Base-by-base conservation (phyloP, 1,284 basidiomycete genomes). In the Austroboletus olivaceoglutinosus region DNA sequence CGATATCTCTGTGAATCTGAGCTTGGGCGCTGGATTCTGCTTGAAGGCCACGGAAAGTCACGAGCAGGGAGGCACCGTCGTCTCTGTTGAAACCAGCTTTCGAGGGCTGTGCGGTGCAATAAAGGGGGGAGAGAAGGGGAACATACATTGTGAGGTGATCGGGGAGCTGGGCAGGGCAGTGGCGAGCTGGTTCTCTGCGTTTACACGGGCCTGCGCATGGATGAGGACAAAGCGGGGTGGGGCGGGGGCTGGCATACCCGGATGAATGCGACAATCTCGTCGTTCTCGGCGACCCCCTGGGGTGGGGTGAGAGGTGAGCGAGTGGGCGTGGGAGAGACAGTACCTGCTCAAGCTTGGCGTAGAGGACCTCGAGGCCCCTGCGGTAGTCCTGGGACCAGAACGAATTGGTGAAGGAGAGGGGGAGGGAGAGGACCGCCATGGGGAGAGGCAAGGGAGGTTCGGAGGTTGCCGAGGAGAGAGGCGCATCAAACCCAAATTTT, bases 311-410 rank as follows among this genome's bases (percentile, higher is more conserved):
- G 5, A 4, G 13, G 38, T 2, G 38, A 3, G 19, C 23, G 16
- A 43, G 10, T 7, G n/a, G 47, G 40, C 53, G 36, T 23, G 23
- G 45, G 45, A 15, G 50, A 36, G 19, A 61, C 75, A 48, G 58
- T 12, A 87, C 89, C 77, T 91, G 85, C 61, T 92, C 85, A 31
- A 93, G 81, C 70, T 91, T 88, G 43, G 66, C 70, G 66, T 84
- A 91, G 21, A 93, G 70, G 19, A 88, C 81, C 57, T 93, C 84
- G 23, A 94, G 77, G 30, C 92, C 92, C 51, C 75, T 81, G 36
- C 90, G 78, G 65, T 92, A 93, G 73, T 93, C 91, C 66, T 91
- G 85, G 10, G 91, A 82, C 92, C 92, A 95, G 75, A 95, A 95
- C 33, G 91, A 93, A 70, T 94, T 94, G 56, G 80, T 82, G 69